Base-by-base conservation (phyloP, 106 monocot genomes). In the Dendrobium catenatum region DNA sequence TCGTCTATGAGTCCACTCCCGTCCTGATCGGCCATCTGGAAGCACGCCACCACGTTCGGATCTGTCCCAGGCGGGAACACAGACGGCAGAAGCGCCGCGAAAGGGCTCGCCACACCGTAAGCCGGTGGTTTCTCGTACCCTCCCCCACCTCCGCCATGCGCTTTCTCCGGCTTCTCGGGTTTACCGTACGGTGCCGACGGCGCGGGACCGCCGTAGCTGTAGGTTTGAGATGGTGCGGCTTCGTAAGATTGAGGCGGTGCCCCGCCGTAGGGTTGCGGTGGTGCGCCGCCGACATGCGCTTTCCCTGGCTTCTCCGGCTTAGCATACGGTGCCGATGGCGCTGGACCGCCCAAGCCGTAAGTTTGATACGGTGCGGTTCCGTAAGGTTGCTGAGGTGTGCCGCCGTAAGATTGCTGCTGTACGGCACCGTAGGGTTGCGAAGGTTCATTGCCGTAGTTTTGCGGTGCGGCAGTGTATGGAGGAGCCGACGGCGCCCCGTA, bases 1-100 rank as follows among this genome's bases (percentile, higher is more conserved):
- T 99, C 98, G 49, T 99, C 98, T 59, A 99, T 95, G 54, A 91
- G 78, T 27, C 98, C 98, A 55, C 98, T 99, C 74, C 93, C 89
- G 77, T 99, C 98, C 55, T 81, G 67, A 76, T 99, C 98, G 43
- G 91, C 95, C 42, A 89, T 86, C 86, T 91, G 95, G 80, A 99
- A 99, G 88, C 95, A 91, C 31, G 91, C 91, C 59, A 95, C 84
- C 56, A 99, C 82, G 87, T 78, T 95, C 16, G 98, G 98, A 73
- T 99, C 95, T 55, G 95, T 99, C 77, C 95, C 95, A 20, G 93
- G 98, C 0, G 95, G 91, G 82, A 99, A 99, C 78, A 72, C 76
- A 44, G 95, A 95, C 77, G 98, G 98, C 81, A 86, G 73, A 82
- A 99, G 82, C 55, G 89, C 2, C 76, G 90, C 79, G 79, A 95